These are phyloP conservation scores for Backusella westeae DNA, from an alignment of 192 early-diverging fungal genomes.

Conservation along the genomic window DNA sequence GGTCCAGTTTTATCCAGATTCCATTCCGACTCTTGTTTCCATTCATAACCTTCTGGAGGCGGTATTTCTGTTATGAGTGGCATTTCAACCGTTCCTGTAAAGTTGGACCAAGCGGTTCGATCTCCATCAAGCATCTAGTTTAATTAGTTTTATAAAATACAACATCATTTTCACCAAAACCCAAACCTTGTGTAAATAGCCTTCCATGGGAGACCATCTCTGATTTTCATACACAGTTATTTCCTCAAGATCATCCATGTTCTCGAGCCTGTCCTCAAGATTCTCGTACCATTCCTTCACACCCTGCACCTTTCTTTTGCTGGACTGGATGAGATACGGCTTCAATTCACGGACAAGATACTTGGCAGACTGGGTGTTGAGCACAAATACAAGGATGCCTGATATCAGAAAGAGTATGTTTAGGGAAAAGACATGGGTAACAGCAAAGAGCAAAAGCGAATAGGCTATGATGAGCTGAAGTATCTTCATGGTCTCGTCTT, in stretches of 20 bases:
- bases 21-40: constrained; percentile 32
- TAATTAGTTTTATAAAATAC: background rate
- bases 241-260: constrained; percentile 1
- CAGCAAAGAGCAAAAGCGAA: constrained; percentile 32
- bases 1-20: constrained; percentile 29
- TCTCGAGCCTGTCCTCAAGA: background rate
- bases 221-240: constrained; percentile 33
- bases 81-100: constrained; percentile 20
- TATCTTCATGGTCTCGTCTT: constrained; percentile 40
- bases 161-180: background rate
- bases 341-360: constrained; percentile 13
- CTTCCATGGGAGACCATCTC: background rate
- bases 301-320: background rate
- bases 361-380: constrained; percentile 57
- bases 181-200: background rate
- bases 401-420: constrained; percentile 44
- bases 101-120: constrained; percentile 34
- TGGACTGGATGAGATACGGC: background rate
- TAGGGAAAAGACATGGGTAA: constrained; percentile 47
- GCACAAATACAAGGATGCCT: constrained; percentile 55
- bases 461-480: constrained; percentile 37
- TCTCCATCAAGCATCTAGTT: constrained; percentile 22
- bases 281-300: constrained; percentile 8
- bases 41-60: constrained; percentile 33
- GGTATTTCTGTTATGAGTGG: constrained; percentile 3